Evolutionary conservation across 192 early-diverging fungal species (phyloP).

Genomic region (Coemansia sp.): DNA sequence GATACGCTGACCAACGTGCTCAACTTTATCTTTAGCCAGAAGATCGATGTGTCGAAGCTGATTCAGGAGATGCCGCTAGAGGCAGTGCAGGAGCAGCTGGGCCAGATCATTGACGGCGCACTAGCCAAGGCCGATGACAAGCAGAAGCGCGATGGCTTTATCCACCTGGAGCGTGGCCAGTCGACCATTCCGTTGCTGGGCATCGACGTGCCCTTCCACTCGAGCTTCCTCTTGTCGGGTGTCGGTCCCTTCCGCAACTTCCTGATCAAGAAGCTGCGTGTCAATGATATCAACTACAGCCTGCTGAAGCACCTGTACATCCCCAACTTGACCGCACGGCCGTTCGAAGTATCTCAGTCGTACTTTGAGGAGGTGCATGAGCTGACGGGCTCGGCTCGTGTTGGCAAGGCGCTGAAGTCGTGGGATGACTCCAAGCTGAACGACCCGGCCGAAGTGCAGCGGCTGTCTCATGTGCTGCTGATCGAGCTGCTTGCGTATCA

Average conservation of each 20-base stretch:
- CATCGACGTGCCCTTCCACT: slow-evolving; percentile 97
- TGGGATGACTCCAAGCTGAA: slow-evolving; percentile 73
- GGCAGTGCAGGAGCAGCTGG: slow-evolving; percentile 71
- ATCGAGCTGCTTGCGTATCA: slow-evolving; percentile 91
- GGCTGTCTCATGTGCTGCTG: slow-evolving; percentile 78
- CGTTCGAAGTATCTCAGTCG: slow-evolving; percentile 76
- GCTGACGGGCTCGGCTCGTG: slow-evolving; percentile 66
- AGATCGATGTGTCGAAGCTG: slow-evolving; percentile 83
- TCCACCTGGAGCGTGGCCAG: slow-evolving; percentile 78
- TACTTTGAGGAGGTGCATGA: slow-evolving; percentile 73
- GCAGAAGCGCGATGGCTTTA: slow-evolving; percentile 57
- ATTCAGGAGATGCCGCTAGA: slow-evolving; percentile 80
- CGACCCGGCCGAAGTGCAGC: slow-evolving; percentile 79
- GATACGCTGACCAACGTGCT: slow-evolving; percentile 73
- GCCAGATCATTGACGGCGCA: slow-evolving; percentile 72
- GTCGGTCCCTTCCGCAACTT: slow-evolving; percentile 88
- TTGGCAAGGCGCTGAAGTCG: slow-evolving; percentile 74
- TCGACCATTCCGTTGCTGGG: slow-evolving; percentile 89
- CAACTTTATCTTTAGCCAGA: slow-evolving; percentile 74
- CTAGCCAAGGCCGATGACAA: slow-evolving; percentile 67
- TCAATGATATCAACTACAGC: slow-evolving; percentile 74
- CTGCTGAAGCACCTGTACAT: slow-evolving; percentile 84
- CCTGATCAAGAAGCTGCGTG: slow-evolving; percentile 67
- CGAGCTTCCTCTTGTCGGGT: slow-evolving; percentile 86
- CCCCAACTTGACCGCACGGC: slow-evolving; percentile 91